These are phyloP conservation scores for Pseudogymnoascus sp. DNA, from an alignment of 2,329 filamentous ascomycete genomes.

Conservation along the genomic window DNA sequence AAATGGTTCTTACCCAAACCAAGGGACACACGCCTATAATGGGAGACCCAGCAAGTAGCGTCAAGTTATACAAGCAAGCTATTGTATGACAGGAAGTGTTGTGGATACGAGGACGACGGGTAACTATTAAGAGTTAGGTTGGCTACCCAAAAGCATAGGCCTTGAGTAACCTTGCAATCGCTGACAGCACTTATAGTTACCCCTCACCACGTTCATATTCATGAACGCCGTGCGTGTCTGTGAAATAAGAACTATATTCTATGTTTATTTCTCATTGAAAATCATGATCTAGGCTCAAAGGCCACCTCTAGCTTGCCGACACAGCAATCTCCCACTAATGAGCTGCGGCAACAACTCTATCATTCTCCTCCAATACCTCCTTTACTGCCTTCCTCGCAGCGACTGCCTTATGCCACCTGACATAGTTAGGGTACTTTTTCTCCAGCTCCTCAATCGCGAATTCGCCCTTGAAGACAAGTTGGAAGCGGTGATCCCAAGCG, in stretches of 20 bases:
- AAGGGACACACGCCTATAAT: too few relatives aligned
- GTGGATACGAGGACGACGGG: not conserved
- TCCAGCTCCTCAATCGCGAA: conserved; percentile 7
- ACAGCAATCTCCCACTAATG: not conserved
- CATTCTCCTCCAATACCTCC: conserved; percentile 13
- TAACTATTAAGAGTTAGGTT: not conserved
- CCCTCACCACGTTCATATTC: not conserved
- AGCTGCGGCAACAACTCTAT: not conserved
- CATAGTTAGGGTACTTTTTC: conserved; percentile 13
- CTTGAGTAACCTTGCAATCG: not conserved
- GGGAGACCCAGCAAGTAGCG: not conserved
- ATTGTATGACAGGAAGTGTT: not conserved
- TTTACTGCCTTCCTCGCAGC: conserved; percentile 15
- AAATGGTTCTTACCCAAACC: too few relatives aligned
- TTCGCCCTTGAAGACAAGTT: conserved; percentile 5
- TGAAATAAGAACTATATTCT: not conserved
- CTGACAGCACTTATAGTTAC: not conserved
- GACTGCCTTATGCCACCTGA: conserved; percentile 12
- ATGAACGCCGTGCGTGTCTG: not conserved
- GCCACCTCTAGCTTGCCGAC: not conserved
- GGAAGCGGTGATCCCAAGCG: conserved; percentile 20
- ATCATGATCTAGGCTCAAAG: too few relatives aligned
- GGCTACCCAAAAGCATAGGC: not conserved
- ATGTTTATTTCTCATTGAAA: not conserved
- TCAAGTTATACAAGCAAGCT: not conserved